These are phyloP conservation scores for Thalassiosira profunda DNA, from an alignment of 108 stramenopile species.

Conservation along the genomic window DNA sequence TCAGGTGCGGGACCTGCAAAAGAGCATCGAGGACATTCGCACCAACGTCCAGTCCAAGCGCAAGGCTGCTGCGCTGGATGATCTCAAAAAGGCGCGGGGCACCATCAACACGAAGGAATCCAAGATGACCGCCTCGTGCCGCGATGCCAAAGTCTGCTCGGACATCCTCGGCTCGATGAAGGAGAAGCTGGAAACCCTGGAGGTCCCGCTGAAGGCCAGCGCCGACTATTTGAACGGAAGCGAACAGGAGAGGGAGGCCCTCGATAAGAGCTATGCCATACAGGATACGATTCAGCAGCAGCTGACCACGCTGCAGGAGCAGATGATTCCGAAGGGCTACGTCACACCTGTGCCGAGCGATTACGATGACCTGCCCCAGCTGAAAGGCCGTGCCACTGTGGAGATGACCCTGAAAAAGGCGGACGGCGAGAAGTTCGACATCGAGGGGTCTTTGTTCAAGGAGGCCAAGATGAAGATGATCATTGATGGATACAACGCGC, in stretches of 20 bases:
- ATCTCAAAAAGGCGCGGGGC: conserved; percentile 71
- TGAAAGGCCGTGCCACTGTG: conserved; percentile 91
- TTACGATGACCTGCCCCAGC: conserved; percentile 87
- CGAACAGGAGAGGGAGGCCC: conserved; percentile 85
- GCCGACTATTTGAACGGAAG: conserved; percentile 70
- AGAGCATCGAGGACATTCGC: conserved; percentile 78
- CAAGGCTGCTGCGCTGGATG: conserved; percentile 83
- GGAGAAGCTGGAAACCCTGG: conserved; percentile 59
- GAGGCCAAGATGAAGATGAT: conserved; percentile 93
- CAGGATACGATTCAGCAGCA: conserved; percentile 69
- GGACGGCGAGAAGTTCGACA: conserved; percentile 78
- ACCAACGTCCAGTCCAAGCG: conserved; percentile 85
- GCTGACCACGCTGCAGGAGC: conserved; percentile 85
- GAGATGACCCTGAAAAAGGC: conserved; percentile 92
- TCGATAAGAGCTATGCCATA: conserved; percentile 81
- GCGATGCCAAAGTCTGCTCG: conserved; percentile 58
- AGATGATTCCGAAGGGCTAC: conserved; percentile 92
- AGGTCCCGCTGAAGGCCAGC: conserved; percentile 59
- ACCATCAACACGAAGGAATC: conserved; percentile 62
- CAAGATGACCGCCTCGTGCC: conserved; percentile 70
- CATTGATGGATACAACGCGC: conserved; percentile 95
- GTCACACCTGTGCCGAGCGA: conserved; percentile 82
- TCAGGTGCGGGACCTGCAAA: conserved; percentile 87
- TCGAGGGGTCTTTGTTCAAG: conserved; percentile 81
- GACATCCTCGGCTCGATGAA: conserved; percentile 55